These are phyloP conservation scores for Hemileccinum rubropunctum DNA, from an alignment of 768 basidiomycete genomes.

Conservation along the genomic window DNA sequence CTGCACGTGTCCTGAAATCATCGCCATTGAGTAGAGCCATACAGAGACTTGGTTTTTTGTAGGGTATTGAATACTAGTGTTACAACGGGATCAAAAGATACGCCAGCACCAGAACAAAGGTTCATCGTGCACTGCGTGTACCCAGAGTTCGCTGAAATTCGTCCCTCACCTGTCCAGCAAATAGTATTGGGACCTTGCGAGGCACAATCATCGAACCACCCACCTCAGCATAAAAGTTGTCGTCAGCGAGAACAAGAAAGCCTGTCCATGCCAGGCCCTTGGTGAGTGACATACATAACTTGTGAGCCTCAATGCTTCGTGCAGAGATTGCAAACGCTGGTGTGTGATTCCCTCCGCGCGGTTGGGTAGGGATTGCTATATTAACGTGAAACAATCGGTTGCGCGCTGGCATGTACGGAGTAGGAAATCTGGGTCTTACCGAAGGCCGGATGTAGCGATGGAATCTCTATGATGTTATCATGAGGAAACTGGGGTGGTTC, in stretches of 20 bases:
- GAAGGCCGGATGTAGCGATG: slow-evolving; percentile 62
- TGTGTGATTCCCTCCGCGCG: slow-evolving; percentile 75
- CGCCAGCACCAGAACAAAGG: background rate
- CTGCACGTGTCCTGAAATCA: slow-evolving; percentile 12
- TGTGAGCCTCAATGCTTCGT: slow-evolving; percentile 58
- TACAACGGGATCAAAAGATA: slow-evolving; percentile 9
- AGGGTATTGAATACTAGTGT: slow-evolving; percentile 16
- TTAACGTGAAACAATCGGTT: slow-evolving; percentile 23
- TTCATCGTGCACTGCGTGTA: slow-evolving; percentile 1
- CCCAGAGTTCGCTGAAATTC: slow-evolving; percentile 19
- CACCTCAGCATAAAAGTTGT: slow-evolving; percentile 56
- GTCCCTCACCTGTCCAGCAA: slow-evolving; percentile 21
- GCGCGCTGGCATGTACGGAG: background rate
- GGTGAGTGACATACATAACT: slow-evolving; percentile 50
- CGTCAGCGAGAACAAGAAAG: slow-evolving; percentile 56
- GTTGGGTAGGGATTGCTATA: slow-evolving; percentile 68
- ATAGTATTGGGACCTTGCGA: background rate
- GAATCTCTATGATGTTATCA: slow-evolving; percentile 43
- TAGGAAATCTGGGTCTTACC: slow-evolving; percentile 36
- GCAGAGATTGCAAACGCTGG: slow-evolving; percentile 62
- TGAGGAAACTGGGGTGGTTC: slow-evolving; percentile 12
- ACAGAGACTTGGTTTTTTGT: slow-evolving; percentile 4
- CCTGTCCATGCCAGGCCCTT: slow-evolving; percentile 64
- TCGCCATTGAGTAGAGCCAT: slow-evolving; percentile 15
- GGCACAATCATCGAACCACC: background rate